A percentile compares a stretch with the other conserved stretches of the same genome.
Evolutionary conservation across 352 stramenopile genomes (phyloP).

Genomic region (Globisporangium iwayamae): DNA sequence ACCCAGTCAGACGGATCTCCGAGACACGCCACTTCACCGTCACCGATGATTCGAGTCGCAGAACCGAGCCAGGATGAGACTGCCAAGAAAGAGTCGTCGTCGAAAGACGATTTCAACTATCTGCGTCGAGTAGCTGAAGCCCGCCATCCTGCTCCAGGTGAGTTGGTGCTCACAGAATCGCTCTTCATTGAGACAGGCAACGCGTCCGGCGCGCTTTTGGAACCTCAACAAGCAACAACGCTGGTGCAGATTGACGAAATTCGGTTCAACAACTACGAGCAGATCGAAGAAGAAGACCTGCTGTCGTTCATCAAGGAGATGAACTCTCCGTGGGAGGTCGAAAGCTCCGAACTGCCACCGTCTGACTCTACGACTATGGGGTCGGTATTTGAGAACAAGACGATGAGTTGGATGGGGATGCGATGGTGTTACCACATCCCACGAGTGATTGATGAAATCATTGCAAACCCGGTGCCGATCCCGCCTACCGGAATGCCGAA

Average conservation of each 20-base stretch:
- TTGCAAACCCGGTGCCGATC: conserved; percentile 53
- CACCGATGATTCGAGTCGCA: too few species aligned
- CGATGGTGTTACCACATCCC: conserved; percentile 79
- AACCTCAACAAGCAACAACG: background rate
- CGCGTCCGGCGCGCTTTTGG: conserved; percentile 3
- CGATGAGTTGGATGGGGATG: conserved; percentile 72
- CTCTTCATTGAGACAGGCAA: conserved; percentile 65
- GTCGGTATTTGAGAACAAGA: conserved; percentile 41
- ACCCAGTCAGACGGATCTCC: background rate
- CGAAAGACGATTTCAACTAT: conserved; percentile 56
- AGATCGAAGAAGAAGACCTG: conserved; percentile 25
- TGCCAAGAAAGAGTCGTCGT: conserved; percentile 3
- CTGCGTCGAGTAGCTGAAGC: conserved; percentile 49
- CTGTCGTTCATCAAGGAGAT: conserved; percentile 45
- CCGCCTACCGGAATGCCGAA: conserved; percentile 51
- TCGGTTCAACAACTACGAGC: conserved; percentile 25
- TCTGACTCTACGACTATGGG: conserved; percentile 18
- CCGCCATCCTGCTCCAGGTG: conserved; percentile 45
- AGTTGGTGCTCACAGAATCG: conserved; percentile 61
- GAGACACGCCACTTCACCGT: background rate
- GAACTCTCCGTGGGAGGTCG: conserved; percentile 53
- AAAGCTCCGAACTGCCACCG: conserved; percentile 13
- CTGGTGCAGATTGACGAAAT: conserved; percentile 19
- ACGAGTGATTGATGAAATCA: conserved; percentile 45
- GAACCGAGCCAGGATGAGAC: background rate